Conservation (phyloP, 495 filamentous ascomycete species). For the Niebla homalea region DNA sequence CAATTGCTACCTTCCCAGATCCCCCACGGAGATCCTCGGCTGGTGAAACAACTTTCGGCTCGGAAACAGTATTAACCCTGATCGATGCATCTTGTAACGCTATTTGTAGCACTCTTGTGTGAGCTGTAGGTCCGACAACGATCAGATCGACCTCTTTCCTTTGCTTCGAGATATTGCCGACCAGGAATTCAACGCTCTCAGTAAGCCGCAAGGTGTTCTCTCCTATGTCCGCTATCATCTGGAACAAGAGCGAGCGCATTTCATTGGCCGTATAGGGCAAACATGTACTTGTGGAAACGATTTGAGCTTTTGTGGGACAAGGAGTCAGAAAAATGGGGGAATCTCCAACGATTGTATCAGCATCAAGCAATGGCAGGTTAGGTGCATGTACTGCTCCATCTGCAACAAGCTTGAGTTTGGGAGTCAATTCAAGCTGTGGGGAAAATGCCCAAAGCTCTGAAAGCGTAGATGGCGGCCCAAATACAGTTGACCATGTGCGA, state of each 20-base stretch:
- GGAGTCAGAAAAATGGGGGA: constrained; percentile 3
- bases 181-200: constrained; percentile 4
- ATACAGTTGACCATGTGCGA: constrained; percentile 7
- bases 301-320: background rate
- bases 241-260: constrained; percentile 4
- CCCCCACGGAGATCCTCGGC: background rate
- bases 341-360: constrained; percentile 6
- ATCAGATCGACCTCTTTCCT: constrained; percentile 1
- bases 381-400: constrained; percentile 5
- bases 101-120: constrained; percentile 4
- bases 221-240: constrained; percentile 8
- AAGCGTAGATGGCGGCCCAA: constrained; percentile 8
- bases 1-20: constrained; percentile 26
- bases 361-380: constrained; percentile 7
- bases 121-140: constrained; percentile 9
- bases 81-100: constrained; percentile 4
- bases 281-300: constrained; percentile 7
- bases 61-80: background rate
- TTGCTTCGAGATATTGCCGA: constrained; percentile 1
- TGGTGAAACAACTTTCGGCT: background rate
- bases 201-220: constrained; percentile 7
- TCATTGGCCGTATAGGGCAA: constrained; percentile 1
- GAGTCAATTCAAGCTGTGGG: constrained; percentile 1
- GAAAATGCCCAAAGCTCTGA: constrained; percentile 5
- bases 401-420: constrained; percentile 8